Evolutionary conservation across 148 eudicot genomes (phyloP), one percentile per base, ranked within the genome.

Genomic region (Rhododendron henanense): DNA sequence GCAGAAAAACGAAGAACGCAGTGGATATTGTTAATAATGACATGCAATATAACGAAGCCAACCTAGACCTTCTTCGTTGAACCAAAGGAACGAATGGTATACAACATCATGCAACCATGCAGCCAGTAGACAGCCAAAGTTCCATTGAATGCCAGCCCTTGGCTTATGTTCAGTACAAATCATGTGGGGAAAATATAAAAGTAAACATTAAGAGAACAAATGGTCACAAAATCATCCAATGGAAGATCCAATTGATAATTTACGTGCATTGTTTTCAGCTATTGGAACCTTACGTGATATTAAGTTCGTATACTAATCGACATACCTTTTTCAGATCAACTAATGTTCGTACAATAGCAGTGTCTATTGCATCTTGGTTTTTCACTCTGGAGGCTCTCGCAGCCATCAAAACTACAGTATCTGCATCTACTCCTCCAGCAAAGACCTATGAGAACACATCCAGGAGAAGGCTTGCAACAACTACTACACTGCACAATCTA

Each of bases 311-410:
- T 8, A 11, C 8, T 25, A 25, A 25, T 67, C 2, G 6, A 48
- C 23, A 47, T 87, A 91, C 98, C 98, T 96, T 81, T 94, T 94
- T 39, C 23, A 95, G 94, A 84, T 94, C 98, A 5, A 93, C 91
- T 39, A 94, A 91, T 90, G 91, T 91, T 39, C 91, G 90, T n/a
- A 94, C 98, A 69, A 94, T 94, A 59, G 92, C 91, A 83, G 95
- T 93, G 86, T 93, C 98, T 78, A 94, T 94, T 3, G 98, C 98
- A 88, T 94, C 98, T 80, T 93, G 98, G 59, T 94, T 94, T 89
- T 94, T 96, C 77, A 81, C 81, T 55, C 98, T 89, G 44, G 98
- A 94, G 81, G 98, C 98, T 81, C 95, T 85, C 37, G 98, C 98
- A 48, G 98, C 98, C 84, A 91, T 88, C 45, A 94, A 81, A 7